A percentile compares a stretch with the other conserved stretches of the same genome.
phyloP scores from a whole-genome alignment of 176 grass and related monocot species.

The Elymus sibiricus region DNA sequence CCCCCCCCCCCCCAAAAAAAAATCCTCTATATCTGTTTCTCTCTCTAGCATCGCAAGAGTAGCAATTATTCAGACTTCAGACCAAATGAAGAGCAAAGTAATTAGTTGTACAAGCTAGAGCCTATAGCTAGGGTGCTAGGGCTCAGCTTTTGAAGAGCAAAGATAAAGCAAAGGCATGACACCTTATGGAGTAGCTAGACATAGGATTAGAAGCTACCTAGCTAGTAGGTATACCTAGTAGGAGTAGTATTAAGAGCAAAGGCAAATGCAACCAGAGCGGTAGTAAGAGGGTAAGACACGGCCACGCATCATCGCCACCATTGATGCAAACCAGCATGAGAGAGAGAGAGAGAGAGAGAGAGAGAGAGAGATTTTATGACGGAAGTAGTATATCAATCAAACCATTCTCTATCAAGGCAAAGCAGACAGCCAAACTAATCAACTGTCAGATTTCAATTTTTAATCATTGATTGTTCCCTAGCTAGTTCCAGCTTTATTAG shows the following conservation, averaged over 20 bases:
- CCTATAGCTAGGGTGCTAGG: slow-evolving; percentile 28
- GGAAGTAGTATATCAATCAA: slow-evolving; percentile 10
- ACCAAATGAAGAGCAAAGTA: slow-evolving; percentile 18
- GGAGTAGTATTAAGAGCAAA: slow-evolving; percentile 12
- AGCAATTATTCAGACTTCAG: slow-evolving; percentile 36
- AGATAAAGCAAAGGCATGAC: slow-evolving; percentile 46
- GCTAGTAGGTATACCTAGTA: not conserved
- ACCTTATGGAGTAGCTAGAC: slow-evolving; percentile 32
- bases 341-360: not conserved
- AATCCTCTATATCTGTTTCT: not conserved
- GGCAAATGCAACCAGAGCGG: slow-evolving; percentile 12
- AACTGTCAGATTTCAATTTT: slow-evolving; percentile 43
- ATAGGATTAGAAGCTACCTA: slow-evolving; percentile 26
- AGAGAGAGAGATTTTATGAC: not conserved
- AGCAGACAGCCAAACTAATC: slow-evolving; percentile 26
- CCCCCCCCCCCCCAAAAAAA: not conserved
- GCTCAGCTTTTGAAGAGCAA: slow-evolving; percentile 67
- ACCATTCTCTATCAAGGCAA: slow-evolving; percentile 5
- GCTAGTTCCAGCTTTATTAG: slow-evolving; percentile 26
- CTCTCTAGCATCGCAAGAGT: not conserved
- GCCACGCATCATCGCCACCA: slow-evolving; percentile 37
- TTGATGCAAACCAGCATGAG: slow-evolving; percentile 4
- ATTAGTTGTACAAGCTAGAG: not conserved
- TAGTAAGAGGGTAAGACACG: slow-evolving; percentile 12
- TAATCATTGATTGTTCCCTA: slow-evolving; percentile 35